Percentiles rank a stretch among this genome's conserved stretches.
Evolutionary conservation across 2,329 filamentous ascomycete species (phyloP).

Genomic region (Lomentospora prolificans): DNA sequence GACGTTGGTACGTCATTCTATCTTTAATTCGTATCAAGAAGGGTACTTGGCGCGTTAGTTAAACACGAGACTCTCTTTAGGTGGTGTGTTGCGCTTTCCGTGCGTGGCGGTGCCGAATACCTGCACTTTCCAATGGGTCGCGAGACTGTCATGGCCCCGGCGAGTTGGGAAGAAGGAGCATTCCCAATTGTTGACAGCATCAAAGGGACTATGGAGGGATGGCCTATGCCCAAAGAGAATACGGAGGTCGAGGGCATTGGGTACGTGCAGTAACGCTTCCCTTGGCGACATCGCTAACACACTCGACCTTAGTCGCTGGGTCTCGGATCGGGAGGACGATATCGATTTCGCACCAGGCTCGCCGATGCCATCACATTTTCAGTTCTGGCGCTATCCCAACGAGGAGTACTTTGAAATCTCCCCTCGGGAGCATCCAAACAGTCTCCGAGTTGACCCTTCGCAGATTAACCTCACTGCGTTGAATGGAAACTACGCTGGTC

Average conservation of each 20-base stretch:
- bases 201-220: conserved; percentile 22
- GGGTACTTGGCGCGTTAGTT: background rate
- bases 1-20: conserved; percentile 30
- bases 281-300: too few species aligned
- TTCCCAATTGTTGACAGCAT: conserved; percentile 33
- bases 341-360: conserved; percentile 29
- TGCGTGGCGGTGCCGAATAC: conserved; percentile 31
- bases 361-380: conserved; percentile 41
- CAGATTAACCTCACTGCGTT: conserved; percentile 41
- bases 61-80: background rate
- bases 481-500: conserved; percentile 21
- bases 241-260: conserved; percentile 19
- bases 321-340: conserved; percentile 6
- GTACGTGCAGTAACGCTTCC: too few species aligned
- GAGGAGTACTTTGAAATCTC: conserved; percentile 35
- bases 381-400: conserved; percentile 44
- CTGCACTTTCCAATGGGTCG: conserved; percentile 41
- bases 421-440: conserved; percentile 27
- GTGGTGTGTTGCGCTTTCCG: conserved; percentile 38
- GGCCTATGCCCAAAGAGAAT: conserved; percentile 25
- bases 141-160: conserved; percentile 39
- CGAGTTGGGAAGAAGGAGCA: conserved; percentile 35
- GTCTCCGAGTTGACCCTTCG: conserved; percentile 37
- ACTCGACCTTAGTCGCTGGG: conserved; percentile 2
- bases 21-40: background rate